A percentile compares a stretch with the other conserved stretches of the same genome.
Conservation (phyloP, 140 eudicot genomes). For the Cichorium intybus region DNA sequence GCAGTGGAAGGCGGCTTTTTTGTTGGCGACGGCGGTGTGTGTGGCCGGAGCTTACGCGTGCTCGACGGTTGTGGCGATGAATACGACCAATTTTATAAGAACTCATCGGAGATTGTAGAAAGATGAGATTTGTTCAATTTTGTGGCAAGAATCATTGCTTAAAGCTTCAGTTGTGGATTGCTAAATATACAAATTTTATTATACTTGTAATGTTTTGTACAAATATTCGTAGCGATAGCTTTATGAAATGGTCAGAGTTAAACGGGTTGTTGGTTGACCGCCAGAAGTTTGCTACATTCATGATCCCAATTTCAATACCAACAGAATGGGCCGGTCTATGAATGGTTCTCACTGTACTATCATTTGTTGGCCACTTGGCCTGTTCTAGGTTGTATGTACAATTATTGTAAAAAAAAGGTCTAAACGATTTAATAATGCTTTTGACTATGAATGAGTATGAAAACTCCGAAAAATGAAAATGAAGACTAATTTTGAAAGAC, state of each 20-base stretch:
- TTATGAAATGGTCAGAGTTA: background rate
- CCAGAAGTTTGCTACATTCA: background rate
- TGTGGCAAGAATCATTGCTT: conserved; percentile 20
- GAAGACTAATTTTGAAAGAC: too few relatives aligned
- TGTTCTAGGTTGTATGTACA: too few relatives aligned
- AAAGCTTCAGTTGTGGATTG: background rate
- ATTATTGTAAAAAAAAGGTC: too few relatives aligned
- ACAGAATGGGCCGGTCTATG: too few relatives aligned
- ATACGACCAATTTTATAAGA: conserved; percentile 83
- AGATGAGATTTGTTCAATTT: conserved; percentile 9
- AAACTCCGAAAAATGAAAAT: too few relatives aligned
- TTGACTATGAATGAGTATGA: too few relatives aligned
- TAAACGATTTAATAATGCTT: too few relatives aligned
- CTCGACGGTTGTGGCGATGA: conserved; percentile 61
- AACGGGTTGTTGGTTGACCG: conserved; percentile 2
- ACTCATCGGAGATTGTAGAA: conserved; percentile 75
- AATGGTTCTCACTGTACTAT: too few relatives aligned
- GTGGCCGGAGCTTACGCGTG: conserved; percentile 59
- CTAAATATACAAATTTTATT: background rate
- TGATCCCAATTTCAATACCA: too few relatives aligned
- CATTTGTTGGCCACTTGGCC: too few relatives aligned
- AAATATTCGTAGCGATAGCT: background rate
- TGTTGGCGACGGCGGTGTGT: conserved; percentile 46
- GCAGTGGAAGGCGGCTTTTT: conserved; percentile 77
- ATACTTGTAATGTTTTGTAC: conserved; percentile 19